phyloP scores from a whole-genome alignment of 2,329 filamentous ascomycete species.

The Cordyceps sp. region DNA sequence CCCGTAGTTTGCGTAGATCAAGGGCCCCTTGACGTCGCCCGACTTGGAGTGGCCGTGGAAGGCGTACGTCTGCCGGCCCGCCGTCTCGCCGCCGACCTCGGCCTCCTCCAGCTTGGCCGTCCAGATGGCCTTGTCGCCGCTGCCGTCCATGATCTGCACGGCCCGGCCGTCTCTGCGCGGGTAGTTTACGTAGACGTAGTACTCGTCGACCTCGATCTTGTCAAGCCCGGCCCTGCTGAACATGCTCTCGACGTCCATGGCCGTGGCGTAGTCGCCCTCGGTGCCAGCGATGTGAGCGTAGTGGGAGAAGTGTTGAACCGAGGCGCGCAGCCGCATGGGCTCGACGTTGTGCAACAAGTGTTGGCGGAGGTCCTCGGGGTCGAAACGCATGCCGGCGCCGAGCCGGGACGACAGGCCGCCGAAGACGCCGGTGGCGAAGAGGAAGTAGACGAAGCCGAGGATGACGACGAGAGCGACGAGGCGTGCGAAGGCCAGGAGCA shows the following conservation, averaged over 20 bases:
- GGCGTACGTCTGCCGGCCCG: conserved; percentile 51
- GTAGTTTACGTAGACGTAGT: conserved; percentile 85
- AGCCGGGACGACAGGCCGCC: conserved; percentile 45
- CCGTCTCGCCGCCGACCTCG: conserved; percentile 41
- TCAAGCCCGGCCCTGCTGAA: conserved; percentile 62
- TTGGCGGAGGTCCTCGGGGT: conserved; percentile 64
- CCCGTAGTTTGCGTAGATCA: conserved; percentile 89
- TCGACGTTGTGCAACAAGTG: conserved; percentile 63
- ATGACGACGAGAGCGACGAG: conserved; percentile 62
- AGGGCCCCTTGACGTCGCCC: conserved; percentile 69
- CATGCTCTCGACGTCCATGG: conserved; percentile 65
- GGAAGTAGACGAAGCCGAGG: conserved; percentile 60
- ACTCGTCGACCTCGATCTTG: conserved; percentile 59
- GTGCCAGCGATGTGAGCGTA: conserved; percentile 92
- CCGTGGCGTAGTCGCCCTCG: conserved; percentile 75
- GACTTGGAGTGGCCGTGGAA: conserved; percentile 85
- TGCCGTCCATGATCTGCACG: conserved; percentile 61
- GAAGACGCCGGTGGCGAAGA: conserved; percentile 78
- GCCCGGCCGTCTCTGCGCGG: conserved; percentile 60
- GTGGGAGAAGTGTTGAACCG: conserved; percentile 59
- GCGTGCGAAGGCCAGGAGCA: conserved; percentile 51
- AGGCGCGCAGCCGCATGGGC: conserved; percentile 49
- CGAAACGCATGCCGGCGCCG: conserved; percentile 52
- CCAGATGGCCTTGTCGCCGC: conserved; percentile 49
- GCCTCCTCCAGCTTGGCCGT: conserved; percentile 73